phyloP scores from a whole-genome alignment of 345 rosid genomes.

The Hibiscus tridactylites region DNA sequence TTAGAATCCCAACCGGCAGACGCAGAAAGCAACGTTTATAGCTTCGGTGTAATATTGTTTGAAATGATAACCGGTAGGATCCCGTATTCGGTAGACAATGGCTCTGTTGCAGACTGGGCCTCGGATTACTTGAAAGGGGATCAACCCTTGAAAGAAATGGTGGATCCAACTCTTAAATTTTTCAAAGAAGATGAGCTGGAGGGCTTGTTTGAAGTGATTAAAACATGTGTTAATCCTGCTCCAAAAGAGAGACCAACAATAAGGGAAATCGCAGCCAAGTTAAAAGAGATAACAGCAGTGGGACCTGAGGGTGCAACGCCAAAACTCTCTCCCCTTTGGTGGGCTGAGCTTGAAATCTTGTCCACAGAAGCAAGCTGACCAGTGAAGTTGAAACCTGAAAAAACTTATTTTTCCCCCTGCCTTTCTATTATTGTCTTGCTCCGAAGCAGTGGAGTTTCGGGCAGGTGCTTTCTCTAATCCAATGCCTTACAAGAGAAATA shows the following conservation, averaged over 20 bases:
- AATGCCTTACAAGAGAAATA: background rate
- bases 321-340: constrained; percentile 79
- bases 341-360: constrained; percentile 93
- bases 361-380: constrained; percentile 33
- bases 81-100: constrained; percentile 37
- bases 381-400: background rate
- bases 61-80: constrained; percentile 77
- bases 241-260: constrained; percentile 49
- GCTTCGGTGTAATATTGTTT: constrained; percentile 57
- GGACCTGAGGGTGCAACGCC: constrained; percentile 69
- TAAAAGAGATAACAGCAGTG: constrained; percentile 65
- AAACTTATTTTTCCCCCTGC: background rate
- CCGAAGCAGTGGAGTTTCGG: constrained; percentile 5
- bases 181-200: constrained; percentile 47
- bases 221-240: constrained; percentile 54
- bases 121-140: constrained; percentile 30
- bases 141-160: constrained; percentile 37
- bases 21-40: constrained; percentile 43
- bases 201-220: constrained; percentile 51
- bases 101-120: constrained; percentile 41
- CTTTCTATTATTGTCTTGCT: background rate
- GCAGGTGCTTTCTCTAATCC: background rate
- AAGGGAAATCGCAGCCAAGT: constrained; percentile 44
- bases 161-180: constrained; percentile 58
- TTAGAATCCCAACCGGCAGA: constrained; percentile 36